These are phyloP conservation scores for Aspergillus sclerotialis DNA, from an alignment of 2,329 filamentous ascomycete genomes.

Conservation along the genomic window DNA sequence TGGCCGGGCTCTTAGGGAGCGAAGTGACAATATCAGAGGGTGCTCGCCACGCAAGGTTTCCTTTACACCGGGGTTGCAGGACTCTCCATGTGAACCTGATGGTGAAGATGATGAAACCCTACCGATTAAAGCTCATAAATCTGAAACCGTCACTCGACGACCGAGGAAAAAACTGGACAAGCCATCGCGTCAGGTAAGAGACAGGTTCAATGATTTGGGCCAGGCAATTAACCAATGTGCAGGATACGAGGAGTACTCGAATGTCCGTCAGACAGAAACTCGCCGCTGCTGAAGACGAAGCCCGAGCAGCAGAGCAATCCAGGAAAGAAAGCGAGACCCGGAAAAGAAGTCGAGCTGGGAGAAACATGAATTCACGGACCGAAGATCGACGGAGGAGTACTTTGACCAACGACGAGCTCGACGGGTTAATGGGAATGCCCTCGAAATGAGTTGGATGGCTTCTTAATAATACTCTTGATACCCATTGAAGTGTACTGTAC, in stretches of 20 bases:
- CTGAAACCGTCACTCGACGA: conserved; percentile 22
- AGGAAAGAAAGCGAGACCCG: conserved; percentile 28
- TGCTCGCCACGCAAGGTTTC: conserved; percentile 30
- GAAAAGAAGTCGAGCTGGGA: conserved; percentile 27
- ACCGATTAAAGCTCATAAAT: conserved; percentile 25
- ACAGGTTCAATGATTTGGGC: no score
- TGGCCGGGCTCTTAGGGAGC: conserved; percentile 28
- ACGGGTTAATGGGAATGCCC: conserved; percentile 29
- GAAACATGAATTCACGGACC: conserved; percentile 18
- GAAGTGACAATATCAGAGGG: conserved; percentile 28
- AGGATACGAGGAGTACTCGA: conserved; percentile 11
- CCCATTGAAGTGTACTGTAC: background rate
- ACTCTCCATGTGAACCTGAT: conserved; percentile 17
- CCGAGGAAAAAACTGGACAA: conserved; percentile 21
- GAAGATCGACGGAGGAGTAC: conserved; percentile 36
- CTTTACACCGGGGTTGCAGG: conserved; percentile 27
- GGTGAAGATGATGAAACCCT: conserved; percentile 28
- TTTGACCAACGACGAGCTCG: conserved; percentile 39
- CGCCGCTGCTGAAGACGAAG: conserved; percentile 36
- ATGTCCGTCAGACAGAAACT: conserved; percentile 38
- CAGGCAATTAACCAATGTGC: conserved; percentile 9
- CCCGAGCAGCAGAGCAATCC: conserved; percentile 29
- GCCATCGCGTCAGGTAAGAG: conserved; percentile 23
- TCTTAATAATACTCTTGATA: background rate
- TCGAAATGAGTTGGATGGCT: conserved; percentile 2